Evolutionary conservation across 2,329 filamentous ascomycete species (phyloP).

Genomic region (Trichoderma oligosporum): DNA sequence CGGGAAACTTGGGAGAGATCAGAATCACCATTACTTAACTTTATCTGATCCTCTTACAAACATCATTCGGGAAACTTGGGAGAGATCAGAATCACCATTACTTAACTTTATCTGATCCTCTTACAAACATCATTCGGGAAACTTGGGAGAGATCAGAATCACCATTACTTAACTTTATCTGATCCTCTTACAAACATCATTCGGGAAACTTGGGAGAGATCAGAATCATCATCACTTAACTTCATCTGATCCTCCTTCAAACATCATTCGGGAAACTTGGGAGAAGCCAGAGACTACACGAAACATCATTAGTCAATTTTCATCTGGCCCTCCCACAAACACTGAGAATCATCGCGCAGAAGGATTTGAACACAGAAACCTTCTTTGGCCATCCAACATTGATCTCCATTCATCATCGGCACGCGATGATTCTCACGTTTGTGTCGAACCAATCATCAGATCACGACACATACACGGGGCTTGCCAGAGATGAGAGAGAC

Average conservation of each 20-base stretch:
- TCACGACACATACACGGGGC: not conserved
- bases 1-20: not conserved
- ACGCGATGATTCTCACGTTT: not conserved
- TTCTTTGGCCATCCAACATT: not conserved
- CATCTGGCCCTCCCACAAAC: not conserved
- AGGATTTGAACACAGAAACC: not conserved
- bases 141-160: not conserved
- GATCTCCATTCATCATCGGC: not conserved
- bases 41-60: not conserved
- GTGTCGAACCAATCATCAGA: not conserved
- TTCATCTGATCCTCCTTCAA: not conserved
- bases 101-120: not conserved
- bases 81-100: not conserved
- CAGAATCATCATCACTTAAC: not conserved
- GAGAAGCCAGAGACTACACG: not conserved
- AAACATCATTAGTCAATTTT: not conserved
- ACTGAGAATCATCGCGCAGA: not conserved
- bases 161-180: not conserved
- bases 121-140: not conserved
- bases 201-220: not conserved
- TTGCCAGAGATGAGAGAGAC: slow-evolving; percentile 3
- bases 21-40: not conserved
- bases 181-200: not conserved
- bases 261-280: slow-evolving; percentile 2
- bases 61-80: not conserved